These are phyloP conservation scores for Pouteria campechiana DNA, from an alignment of 179 eudicot genomes.

Conservation along the genomic window DNA sequence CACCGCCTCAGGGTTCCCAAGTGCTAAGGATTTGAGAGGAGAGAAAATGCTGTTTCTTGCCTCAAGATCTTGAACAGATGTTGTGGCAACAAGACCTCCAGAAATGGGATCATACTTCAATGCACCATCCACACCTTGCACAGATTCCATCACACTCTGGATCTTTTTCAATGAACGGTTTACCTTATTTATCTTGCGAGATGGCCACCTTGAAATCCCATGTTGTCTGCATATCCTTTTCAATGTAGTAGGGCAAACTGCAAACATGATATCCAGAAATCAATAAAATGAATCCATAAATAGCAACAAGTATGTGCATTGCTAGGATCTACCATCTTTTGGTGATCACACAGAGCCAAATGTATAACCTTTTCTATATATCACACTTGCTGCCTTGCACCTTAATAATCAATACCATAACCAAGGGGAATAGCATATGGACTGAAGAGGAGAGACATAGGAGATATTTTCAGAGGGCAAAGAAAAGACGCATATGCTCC, in stretches of 20 bases:
- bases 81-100: constrained; percentile 59
- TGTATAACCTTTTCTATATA: too few relatives aligned
- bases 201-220: constrained; percentile 93
- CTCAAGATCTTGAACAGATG: constrained; percentile 38
- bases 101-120: constrained; percentile 67
- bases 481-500: too few relatives aligned
- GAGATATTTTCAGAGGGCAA: too few relatives aligned
- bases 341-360: too few relatives aligned
- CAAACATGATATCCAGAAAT: constrained; percentile 1
- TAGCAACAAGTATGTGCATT: too few relatives aligned
- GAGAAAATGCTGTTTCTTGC: constrained; percentile 12
- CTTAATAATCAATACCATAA: too few relatives aligned
- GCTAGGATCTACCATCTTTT: too few relatives aligned
- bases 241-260: constrained; percentile 86
- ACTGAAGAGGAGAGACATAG: too few relatives aligned
- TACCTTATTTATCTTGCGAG: constrained; percentile 88
- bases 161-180: constrained; percentile 71
- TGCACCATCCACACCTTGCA: constrained; percentile 84
- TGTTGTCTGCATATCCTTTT: constrained; percentile 93
- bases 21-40: constrained; percentile 9
- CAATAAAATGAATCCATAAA: background rate
- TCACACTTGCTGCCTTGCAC: too few relatives aligned
- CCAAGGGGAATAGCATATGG: too few relatives aligned
- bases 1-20: constrained; percentile 5
- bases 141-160: constrained; percentile 77